Conservation (phyloP, 495 filamentous ascomycete species). For the Emericellopsis terricola region DNA sequence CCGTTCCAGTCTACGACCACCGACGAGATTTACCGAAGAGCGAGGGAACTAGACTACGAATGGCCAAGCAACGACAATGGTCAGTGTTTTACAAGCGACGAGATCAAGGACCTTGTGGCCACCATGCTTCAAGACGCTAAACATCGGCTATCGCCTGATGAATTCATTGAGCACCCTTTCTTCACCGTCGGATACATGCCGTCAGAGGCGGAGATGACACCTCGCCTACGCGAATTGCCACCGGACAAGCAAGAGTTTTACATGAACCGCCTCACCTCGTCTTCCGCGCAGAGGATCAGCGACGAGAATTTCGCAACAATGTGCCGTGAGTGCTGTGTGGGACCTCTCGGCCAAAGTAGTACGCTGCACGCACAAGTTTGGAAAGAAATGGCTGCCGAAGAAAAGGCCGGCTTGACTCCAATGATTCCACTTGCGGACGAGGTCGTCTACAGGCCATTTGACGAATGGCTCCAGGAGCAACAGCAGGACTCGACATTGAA, state of each 20-base stretch:
- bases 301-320: constrained; percentile 19
- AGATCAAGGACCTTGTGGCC: constrained; percentile 65
- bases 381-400: constrained; percentile 51
- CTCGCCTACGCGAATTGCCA: constrained; percentile 27
- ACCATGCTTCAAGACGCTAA: constrained; percentile 58
- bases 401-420: constrained; percentile 49
- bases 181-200: constrained; percentile 51
- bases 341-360: constrained; percentile 23
- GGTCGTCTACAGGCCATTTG: constrained; percentile 46
- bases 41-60: constrained; percentile 50
- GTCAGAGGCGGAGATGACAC: constrained; percentile 25
- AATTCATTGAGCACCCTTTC: constrained; percentile 67
- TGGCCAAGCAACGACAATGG: constrained; percentile 44
- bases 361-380: constrained; percentile 38
- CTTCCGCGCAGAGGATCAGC: constrained; percentile 11
- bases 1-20: constrained; percentile 77
- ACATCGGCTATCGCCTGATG: constrained; percentile 56
- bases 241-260: constrained; percentile 27
- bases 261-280: constrained; percentile 6
- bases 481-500: too few relatives aligned
- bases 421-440: constrained; percentile 48
- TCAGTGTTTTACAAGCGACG: constrained; percentile 31
- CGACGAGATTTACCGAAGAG: constrained; percentile 70
- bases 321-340: constrained; percentile 27
- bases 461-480: constrained; percentile 20